Evolutionary conservation across 768 basidiomycete genomes (phyloP), one percentile per base, ranked within the genome.

Genomic region (Lactarius trivialis): DNA sequence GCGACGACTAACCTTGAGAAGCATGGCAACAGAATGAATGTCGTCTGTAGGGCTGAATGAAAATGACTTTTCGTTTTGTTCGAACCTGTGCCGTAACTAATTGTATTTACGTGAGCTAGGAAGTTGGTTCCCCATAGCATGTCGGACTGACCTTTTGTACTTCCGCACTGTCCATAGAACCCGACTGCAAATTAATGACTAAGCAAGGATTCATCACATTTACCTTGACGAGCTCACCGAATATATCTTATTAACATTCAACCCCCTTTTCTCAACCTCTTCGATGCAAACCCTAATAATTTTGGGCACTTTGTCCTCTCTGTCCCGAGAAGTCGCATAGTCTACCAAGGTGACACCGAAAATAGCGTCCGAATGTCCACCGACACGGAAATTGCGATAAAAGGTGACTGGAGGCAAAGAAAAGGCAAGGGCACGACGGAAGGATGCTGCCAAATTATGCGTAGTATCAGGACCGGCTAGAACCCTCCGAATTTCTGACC

Each of bases 301-400:
- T 72, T 85, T 89, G 0, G 94, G 94, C 34, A 89, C 78, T 9
- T 87, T 83, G 15, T 83, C 84, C 63, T 93, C 91, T 17, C 74
- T 75, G 45, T 82, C 83, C 65, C 92, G 83, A 12, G 90, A 81
- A 39, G 87, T 91, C 17, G 93, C 91, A 70, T 97, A 96, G 70
- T 95, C 93, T 39, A 88, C 85, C 61, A 97, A 75, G 66, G 83
- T 87, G 66, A 95, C 85, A 24, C 93, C 93, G 70, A 96, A 97
- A 39, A 95, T 90, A 26, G 96, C 74, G 72, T 95, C 93, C 57
- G 81, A 83, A 70, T 93, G 96, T 70, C 85, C 85, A 26, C 94
- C 94, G 26, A 96, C 88, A 64, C 81, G 78, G 60, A 82, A 87
- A 69, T 90, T 85, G 68, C 88, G 80, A 73, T 93, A 93, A 68